Base-by-base conservation (phyloP, 2,329 filamentous ascomycete species). In the Monosporascus sp. region DNA sequence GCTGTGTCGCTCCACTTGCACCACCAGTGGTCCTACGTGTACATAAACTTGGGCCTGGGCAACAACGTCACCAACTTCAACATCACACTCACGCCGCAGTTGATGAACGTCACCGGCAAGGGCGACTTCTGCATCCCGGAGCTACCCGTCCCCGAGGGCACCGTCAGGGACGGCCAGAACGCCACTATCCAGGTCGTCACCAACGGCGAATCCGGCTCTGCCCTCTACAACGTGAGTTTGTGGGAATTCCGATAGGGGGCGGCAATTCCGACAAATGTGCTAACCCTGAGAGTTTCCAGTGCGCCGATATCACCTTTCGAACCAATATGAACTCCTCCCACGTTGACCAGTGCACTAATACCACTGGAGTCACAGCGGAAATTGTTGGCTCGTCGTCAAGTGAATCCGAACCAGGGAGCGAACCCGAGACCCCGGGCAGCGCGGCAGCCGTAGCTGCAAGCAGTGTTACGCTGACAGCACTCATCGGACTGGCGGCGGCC, bases 231-330 rank as follows among this genome's bases (percentile, higher is more conserved):
- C 70, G 79, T 82, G 68, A 64, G 77, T 59, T 53, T 45, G 45
- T 37, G 22, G 11, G 19, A 16, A 51, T 50, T 38, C 50, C 51
- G 66, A 54, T 14, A 51, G 31, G 50, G 43, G 14, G 14, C 14
- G 9, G 5, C 1, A 34, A 9, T 5, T 34, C 31, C 11, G 11
- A 34, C 31, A 5, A 34, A 34, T 41, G 3, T 5, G 38, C 38
- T 41, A 41, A 41, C 19, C 7, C 2, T 19, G 4, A 1, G 38
- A 2, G 38, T n/a, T 41, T 41, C 17, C 38, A 87, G 84, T 92
- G 88, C 69, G 85, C 87, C 64, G 88, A 92, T 62, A 82, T 91
- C 59, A 85, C 81, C 26, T 86, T 92, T 72, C 79, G 77, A 34
- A 72, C 73, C 50, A 72, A 73, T 11, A 75, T 79, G 17, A 14